Percentiles rank a stretch among this genome's conserved stretches.
Conservation (phyloP, 805 yeast species). For the Isabelozyma pseudorhagii region DNA sequence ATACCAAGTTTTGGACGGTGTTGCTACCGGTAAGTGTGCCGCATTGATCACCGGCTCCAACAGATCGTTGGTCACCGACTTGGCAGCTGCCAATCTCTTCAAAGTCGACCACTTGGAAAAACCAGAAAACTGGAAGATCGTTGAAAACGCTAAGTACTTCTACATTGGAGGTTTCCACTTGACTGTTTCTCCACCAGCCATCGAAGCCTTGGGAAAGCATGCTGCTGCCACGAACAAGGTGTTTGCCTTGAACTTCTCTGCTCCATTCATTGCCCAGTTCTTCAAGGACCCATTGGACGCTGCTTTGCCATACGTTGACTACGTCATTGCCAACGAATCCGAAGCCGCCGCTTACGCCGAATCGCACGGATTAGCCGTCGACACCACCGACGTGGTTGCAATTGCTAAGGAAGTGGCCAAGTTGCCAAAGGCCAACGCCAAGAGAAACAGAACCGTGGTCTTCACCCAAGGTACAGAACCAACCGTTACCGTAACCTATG, state of each 20-base stretch:
- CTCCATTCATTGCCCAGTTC: conserved; percentile 94
- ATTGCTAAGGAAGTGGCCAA: conserved; percentile 82
- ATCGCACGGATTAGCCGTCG: conserved; percentile 59
- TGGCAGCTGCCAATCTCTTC: conserved; percentile 98
- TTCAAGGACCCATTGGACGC: conserved; percentile 87
- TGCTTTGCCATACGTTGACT: conserved; percentile 83
- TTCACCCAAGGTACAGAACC: conserved; percentile 96
- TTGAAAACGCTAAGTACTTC: conserved; percentile 75
- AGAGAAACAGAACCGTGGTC: conserved; percentile 77
- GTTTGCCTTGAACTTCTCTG: conserved; percentile 83
- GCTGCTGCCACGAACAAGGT: conserved; percentile 80
- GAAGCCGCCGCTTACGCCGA: conserved; percentile 95
- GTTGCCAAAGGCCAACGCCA: conserved; percentile 68
- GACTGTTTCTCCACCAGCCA: conserved; percentile 96
- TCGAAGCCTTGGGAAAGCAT: conserved; percentile 83
- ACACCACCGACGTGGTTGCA: conserved; percentile 57
- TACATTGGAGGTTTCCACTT: conserved; percentile 99
- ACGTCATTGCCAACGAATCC: conserved; percentile 90
- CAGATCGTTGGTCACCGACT: conserved; percentile 93
- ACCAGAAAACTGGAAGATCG: conserved; percentile 86
- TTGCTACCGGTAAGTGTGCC: conserved; percentile 97
- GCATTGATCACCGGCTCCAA: conserved; percentile 84
- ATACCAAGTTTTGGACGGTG: conserved; percentile 73
- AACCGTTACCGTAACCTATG: conserved; percentile 71
- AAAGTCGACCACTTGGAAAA: conserved; percentile 80